Base-by-base conservation (phyloP, 768 basidiomycete species). In the Calocybe indica region DNA sequence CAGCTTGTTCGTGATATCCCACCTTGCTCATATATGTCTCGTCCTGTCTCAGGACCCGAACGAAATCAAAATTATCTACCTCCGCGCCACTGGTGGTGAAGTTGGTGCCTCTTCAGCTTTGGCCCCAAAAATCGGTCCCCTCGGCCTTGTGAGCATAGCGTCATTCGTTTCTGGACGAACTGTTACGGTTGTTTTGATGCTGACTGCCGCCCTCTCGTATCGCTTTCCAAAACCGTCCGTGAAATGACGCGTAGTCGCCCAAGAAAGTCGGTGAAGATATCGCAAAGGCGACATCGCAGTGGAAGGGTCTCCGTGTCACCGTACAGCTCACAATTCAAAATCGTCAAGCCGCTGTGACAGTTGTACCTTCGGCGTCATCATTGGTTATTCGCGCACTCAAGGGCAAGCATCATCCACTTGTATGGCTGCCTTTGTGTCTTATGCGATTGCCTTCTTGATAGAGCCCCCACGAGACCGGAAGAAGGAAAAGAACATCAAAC, bases 191-290 rank as follows among this genome's bases (percentile, higher is more conserved):
- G 29, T 35, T 1, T 15, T 48, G 22, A 22, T 22, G 22, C 22
- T 22, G 22, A 22, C 22, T 4, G 22, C 22, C 4, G 22, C 22
- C 22, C 1, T 22, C 22, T 22, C 4, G 22, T 4, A 22, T 22
- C 22, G 22, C 22, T 22, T 22, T 22, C 22, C 22, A 22, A 22
- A 22, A 22, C 22, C 22, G 22, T 22, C 22, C 22, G 22, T 22
- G 22, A 22, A 22, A 22, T 4, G 22, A 22, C 4, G 22, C 22
- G 43, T 58, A 98, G 96, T 97, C 96, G 50, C 96, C 96, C 59
- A 99, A 99, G 79, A 98, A 98, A 78, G 96, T 99, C 72, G 96
- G 96, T 73, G 96, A 99, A 91, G 96, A 99, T 74, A 99, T 99
- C 66, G 96, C 96, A 60, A 99, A 99, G 71, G 95, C 95, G 49